phyloP scores from a whole-genome alignment of 177 flowering plant species.

The Vitis hybrid region DNA sequence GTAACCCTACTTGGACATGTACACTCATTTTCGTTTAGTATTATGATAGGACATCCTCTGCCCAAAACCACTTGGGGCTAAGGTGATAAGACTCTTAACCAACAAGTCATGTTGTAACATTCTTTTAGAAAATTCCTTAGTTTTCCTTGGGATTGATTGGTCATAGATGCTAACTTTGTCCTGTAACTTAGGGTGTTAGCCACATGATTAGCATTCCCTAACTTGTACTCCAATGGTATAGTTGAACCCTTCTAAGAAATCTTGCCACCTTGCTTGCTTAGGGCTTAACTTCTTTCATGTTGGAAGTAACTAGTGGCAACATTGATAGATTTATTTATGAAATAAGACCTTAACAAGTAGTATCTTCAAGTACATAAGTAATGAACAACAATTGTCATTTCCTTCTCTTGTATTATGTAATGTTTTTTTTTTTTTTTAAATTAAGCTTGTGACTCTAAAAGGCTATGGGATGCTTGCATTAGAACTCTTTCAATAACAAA shows the following conservation, averaged over 20 bases:
- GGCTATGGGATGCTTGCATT: neutral
- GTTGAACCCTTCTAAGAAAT: slow-evolving; percentile 2
- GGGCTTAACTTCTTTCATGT: neutral
- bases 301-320: too few relatives aligned
- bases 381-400: neutral
- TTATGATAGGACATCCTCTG: too few relatives aligned
- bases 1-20: too few relatives aligned
- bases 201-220: neutral
- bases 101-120: neutral
- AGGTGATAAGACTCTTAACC: neutral
- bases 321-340: neutral
- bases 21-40: too few relatives aligned
- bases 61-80: too few relatives aligned
- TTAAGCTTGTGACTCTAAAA: neutral
- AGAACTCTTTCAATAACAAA: too few relatives aligned
- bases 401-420: neutral
- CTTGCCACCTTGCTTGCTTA: slow-evolving; percentile 6
- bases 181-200: neutral
- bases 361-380: neutral
- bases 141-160: neutral
- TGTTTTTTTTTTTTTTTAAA: neutral
- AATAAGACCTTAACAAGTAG: neutral
- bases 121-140: neutral
- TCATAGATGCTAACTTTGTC: too few relatives aligned
- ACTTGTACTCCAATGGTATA: neutral